phyloP scores from a whole-genome alignment of 768 basidiomycete species.

The Panellus pusillus region DNA sequence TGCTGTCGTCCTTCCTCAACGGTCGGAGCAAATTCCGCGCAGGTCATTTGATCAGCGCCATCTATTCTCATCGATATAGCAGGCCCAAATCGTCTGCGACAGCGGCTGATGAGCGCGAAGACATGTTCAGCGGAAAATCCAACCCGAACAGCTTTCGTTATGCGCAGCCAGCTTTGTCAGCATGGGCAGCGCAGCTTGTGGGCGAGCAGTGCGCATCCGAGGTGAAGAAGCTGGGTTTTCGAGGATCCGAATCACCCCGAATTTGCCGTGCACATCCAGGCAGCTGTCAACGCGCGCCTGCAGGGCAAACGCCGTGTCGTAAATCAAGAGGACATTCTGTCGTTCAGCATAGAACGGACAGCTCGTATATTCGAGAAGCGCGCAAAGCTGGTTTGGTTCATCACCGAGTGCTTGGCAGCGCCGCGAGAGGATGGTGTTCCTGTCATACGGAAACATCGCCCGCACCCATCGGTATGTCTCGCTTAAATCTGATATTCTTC shows the following conservation, averaged over 20 bases:
- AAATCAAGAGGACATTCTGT: background rate
- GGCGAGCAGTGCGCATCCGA: background rate
- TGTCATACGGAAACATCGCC: background rate
- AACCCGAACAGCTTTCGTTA: background rate
- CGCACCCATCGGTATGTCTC: background rate
- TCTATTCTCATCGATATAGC: background rate
- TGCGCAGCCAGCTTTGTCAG: background rate
- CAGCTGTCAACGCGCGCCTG: background rate
- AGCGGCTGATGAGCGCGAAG: background rate
- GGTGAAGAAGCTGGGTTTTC: background rate
- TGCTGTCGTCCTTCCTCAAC: too few relatives aligned
- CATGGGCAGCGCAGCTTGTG: background rate
- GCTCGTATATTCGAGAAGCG: background rate
- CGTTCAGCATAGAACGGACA: background rate
- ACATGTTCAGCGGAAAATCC: background rate
- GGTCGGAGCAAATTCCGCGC: too few relatives aligned
- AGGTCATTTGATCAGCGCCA: background rate
- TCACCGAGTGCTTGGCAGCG: background rate
- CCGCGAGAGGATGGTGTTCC: background rate
- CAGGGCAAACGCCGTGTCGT: background rate
- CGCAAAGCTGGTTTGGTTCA: background rate
- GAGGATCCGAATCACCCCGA: background rate
- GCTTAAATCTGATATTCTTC: too few relatives aligned
- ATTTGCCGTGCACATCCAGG: background rate
- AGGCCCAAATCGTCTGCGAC: background rate